Percentiles rank a stretch among this genome's conserved stretches.
phyloP scores from a whole-genome alignment of 2,329 filamentous ascomycete genomes.

The Aspergillus proliferans region DNA sequence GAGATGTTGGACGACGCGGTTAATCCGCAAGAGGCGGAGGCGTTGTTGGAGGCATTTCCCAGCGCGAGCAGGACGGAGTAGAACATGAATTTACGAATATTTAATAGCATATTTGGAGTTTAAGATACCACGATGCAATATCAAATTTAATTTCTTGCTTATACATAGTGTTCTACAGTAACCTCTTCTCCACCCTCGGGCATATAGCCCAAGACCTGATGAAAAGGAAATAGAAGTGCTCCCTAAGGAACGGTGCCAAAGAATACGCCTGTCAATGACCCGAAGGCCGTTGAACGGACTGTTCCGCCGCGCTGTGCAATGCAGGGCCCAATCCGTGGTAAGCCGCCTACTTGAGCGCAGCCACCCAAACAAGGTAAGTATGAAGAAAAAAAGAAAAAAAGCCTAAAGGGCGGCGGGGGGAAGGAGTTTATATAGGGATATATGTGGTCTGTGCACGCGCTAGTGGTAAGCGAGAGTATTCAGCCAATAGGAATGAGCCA shows the following conservation, averaged over 20 bases:
- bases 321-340: conserved; percentile 47
- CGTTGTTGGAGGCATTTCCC: conserved; percentile 45
- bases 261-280: conserved; percentile 46
- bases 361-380: conserved; percentile 48
- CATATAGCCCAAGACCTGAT: conserved; percentile 31
- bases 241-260: conserved; percentile 39
- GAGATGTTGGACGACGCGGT: conserved; percentile 73
- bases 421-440: conserved; percentile 25
- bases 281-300: conserved; percentile 44
- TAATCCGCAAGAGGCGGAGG: conserved; percentile 70
- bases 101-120: not conserved
- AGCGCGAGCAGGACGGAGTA: conserved; percentile 25
- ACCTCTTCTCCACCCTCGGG: conserved; percentile 32
- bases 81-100: conserved; percentile 6
- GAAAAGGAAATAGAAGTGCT: conserved; percentile 30
- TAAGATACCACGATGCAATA: too few relatives aligned
- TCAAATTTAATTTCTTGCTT: too few relatives aligned
- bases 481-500: conserved; percentile 9
- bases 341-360: conserved; percentile 42
- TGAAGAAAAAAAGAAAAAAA: conserved; percentile 40
- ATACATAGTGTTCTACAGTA: not conserved
- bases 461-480: conserved; percentile 25
- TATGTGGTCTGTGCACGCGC: conserved; percentile 8
- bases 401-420: conserved; percentile 13
- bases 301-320: conserved; percentile 54